Evolutionary conservation across 176 grass and related monocot genomes (phyloP).

Genomic region (Paspalum vaginatum): DNA sequence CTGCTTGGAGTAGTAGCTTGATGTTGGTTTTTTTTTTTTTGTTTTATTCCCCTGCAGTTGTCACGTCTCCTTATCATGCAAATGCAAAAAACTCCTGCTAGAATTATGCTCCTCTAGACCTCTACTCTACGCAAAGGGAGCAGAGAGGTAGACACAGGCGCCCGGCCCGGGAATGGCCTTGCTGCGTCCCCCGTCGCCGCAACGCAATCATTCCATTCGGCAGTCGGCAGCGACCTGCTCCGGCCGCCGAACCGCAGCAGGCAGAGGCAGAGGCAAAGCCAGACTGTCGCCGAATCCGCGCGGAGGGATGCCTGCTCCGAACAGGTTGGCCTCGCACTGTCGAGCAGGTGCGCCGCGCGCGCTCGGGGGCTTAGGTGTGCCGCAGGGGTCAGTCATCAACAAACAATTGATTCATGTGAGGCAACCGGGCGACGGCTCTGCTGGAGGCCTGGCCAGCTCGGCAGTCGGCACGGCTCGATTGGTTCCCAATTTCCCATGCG

Average conservation of each 20-base stretch:
- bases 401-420: too few species aligned
- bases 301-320: slow-evolving; percentile 18
- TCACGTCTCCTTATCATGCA: background rate
- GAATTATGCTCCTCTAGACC: slow-evolving; percentile 1
- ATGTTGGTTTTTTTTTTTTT: slow-evolving; percentile 16
- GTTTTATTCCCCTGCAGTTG: background rate
- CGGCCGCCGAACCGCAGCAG: background rate
- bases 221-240: background rate
- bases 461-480: too few species aligned
- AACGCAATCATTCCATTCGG: slow-evolving; percentile 25
- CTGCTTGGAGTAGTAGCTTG: background rate
- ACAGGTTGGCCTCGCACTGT: slow-evolving; percentile 25
- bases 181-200: background rate
- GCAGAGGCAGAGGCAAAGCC: background rate
- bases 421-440: too few species aligned
- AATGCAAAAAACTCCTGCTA: background rate
- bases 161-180: too few species aligned
- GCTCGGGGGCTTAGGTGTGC: too few species aligned
- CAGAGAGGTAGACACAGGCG: too few species aligned
- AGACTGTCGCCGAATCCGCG: slow-evolving; percentile 16
- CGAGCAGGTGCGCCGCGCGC: too few species aligned
- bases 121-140: too few species aligned
- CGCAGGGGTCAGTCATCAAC: too few species aligned
- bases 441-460: too few species aligned
- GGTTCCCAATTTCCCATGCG: too few species aligned